A percentile compares a stretch with the other conserved stretches of the same genome.
Evolutionary conservation across 179 eudicot genomes (phyloP).

Genomic region (Spinacia oleracea): DNA sequence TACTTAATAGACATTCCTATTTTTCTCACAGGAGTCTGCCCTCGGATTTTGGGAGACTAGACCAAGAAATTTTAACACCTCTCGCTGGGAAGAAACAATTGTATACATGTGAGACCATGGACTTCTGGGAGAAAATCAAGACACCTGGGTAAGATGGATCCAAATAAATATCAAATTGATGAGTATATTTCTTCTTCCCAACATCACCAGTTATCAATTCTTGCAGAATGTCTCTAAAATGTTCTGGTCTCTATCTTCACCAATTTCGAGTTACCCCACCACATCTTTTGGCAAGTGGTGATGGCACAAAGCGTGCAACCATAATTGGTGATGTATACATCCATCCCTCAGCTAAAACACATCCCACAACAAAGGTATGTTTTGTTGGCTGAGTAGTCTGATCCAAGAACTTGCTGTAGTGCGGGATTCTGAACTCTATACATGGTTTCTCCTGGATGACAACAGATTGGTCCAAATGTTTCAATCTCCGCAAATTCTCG

Average conservation of each 20-base stretch:
- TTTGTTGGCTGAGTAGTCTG: background rate
- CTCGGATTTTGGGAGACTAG: constrained; percentile 77
- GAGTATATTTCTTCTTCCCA: background rate
- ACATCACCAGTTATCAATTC: constrained; percentile 1
- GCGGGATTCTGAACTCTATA: constrained; percentile 3
- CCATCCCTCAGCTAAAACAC: constrained; percentile 96
- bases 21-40: constrained; percentile 61
- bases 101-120: constrained; percentile 86
- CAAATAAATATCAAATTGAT: background rate
- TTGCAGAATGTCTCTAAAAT: constrained; percentile 87
- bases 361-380: constrained; percentile 89
- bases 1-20: constrained; percentile 1
- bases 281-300: constrained; percentile 78
- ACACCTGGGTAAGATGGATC: constrained; percentile 72
- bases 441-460: constrained; percentile 12
- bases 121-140: constrained; percentile 98
- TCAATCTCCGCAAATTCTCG: constrained; percentile 96
- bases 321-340: constrained; percentile 84
- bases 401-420: background rate
- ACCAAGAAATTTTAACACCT: constrained; percentile 94
- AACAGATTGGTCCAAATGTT: constrained; percentile 95
- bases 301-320: constrained; percentile 66
- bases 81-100: constrained; percentile 91
- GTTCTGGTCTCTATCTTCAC: constrained; percentile 83
- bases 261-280: constrained; percentile 65